Evolutionary conservation across 2,329 filamentous ascomycete species (phyloP).

Genomic region (Fonsecaea multimorphosa): DNA sequence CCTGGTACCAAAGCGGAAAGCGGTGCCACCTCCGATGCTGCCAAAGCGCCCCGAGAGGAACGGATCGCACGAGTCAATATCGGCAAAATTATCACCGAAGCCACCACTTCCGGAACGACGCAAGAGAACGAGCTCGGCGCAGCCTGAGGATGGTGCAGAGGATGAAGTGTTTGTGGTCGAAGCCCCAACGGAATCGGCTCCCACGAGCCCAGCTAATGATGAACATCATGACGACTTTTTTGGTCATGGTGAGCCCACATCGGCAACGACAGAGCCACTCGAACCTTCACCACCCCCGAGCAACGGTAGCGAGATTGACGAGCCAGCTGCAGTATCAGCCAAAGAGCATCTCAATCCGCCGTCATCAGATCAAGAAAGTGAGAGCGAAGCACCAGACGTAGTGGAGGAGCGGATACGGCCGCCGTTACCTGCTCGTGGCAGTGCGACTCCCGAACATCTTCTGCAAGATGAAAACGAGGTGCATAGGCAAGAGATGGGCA

Average conservation of each 20-base stretch:
- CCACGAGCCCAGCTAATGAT: slow-evolving; percentile 56
- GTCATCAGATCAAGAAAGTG: background rate
- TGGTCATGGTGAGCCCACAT: slow-evolving; percentile 35
- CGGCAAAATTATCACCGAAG: slow-evolving; percentile 41
- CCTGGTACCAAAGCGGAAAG: slow-evolving; percentile 69
- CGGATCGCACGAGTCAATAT: slow-evolving; percentile 27
- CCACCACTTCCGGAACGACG: slow-evolving; percentile 54
- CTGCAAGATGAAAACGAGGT: slow-evolving; percentile 21
- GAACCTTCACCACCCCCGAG: background rate
- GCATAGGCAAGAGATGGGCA: slow-evolving; percentile 27
- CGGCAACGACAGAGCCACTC: background rate
- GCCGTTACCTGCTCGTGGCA: slow-evolving; percentile 11
- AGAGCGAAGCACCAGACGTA: background rate
- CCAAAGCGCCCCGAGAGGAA: slow-evolving; percentile 41
- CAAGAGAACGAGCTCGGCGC: slow-evolving; percentile 48
- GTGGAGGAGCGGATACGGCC: slow-evolving; percentile 4
- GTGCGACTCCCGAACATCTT: slow-evolving; percentile 6
- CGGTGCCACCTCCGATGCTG: slow-evolving; percentile 56
- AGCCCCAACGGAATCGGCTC: slow-evolving; percentile 68
- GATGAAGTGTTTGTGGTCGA: slow-evolving; percentile 68
- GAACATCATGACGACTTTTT: slow-evolving; percentile 39
- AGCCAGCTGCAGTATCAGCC: background rate
- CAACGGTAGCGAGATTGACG: background rate
- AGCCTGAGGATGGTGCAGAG: slow-evolving; percentile 44
- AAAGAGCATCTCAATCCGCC: background rate